phyloP scores from a whole-genome alignment of 139 green algal genomes.

The Tetraselmis striata region DNA sequence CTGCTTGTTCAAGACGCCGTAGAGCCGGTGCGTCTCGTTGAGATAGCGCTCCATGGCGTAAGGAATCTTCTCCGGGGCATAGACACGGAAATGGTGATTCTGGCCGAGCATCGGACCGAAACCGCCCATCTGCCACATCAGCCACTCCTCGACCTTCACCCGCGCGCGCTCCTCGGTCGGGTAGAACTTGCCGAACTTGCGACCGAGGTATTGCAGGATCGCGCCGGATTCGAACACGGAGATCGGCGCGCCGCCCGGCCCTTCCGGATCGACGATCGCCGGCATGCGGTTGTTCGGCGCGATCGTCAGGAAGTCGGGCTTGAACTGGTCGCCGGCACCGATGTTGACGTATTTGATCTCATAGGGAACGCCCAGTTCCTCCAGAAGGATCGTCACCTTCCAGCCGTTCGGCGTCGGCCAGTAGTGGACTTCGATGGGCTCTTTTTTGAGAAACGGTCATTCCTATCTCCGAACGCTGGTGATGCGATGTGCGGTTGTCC shows the following conservation, averaged over 20 bases:
- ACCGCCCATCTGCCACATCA: slow-evolving; percentile 25
- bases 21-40: slow-evolving; percentile 23
- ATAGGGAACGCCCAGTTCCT: no score
- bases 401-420: no score
- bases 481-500: no score
- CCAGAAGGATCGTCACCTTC: no score
- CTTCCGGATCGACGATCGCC: slow-evolving; percentile 21
- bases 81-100: slow-evolving; percentile 19
- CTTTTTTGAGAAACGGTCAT: no score
- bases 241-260: slow-evolving; percentile 18
- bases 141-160: no score
- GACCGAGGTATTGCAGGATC: slow-evolving; percentile 13
- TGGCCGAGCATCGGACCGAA: slow-evolving; percentile 28
- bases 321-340: slow-evolving; percentile 28
- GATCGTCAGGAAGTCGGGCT: slow-evolving; percentile 19
- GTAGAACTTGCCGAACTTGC: slow-evolving; percentile 18
- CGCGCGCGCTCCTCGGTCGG: no score
- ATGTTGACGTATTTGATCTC: no score
- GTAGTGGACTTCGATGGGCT: no score
- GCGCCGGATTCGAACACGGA: slow-evolving; percentile 22
- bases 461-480: no score
- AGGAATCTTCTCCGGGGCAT: slow-evolving; percentile 24
- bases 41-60: slow-evolving; percentile 32
- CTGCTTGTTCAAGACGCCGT: slow-evolving; percentile 23
- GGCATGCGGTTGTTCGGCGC: slow-evolving; percentile 28